phyloP scores from a whole-genome alignment of 2,329 filamentous ascomycete species.

The Cordyceps cicadae region DNA sequence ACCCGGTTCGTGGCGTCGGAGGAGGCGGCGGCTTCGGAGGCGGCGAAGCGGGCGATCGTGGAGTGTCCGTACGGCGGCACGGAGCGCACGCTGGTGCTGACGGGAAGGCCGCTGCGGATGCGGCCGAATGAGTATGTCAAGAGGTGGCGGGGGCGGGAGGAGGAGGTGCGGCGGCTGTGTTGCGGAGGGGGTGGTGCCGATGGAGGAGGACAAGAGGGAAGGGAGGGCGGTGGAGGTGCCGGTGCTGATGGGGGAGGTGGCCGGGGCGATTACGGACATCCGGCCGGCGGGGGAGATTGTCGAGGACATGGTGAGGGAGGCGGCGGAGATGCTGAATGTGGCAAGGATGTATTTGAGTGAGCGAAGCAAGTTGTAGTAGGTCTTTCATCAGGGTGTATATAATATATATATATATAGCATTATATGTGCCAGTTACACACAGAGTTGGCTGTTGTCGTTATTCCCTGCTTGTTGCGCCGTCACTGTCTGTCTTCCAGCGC shows the following conservation, averaged over 20 bases:
- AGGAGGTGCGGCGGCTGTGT: conserved; percentile 67
- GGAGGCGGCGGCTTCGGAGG: conserved; percentile 71
- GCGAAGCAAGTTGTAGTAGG: conserved; percentile 36
- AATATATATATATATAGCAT: too few relatives aligned
- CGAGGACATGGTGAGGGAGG: conserved; percentile 76
- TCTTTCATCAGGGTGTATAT: neutral
- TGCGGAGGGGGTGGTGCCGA: conserved; percentile 66
- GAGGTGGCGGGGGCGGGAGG: conserved; percentile 68
- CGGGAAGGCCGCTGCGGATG: conserved; percentile 72
- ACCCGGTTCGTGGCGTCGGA: conserved; percentile 82
- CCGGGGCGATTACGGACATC: conserved; percentile 65
- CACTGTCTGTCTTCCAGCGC: too few relatives aligned
- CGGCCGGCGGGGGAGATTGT: conserved; percentile 78
- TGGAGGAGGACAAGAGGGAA: conserved; percentile 74
- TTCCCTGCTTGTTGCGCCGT: too few relatives aligned
- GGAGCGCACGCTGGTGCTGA: conserved; percentile 71
- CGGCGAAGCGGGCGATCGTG: conserved; percentile 80
- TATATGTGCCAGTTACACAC: neutral
- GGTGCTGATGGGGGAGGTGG: conserved; percentile 90
- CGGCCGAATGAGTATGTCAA: conserved; percentile 75
- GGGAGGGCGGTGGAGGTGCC: conserved; percentile 77
- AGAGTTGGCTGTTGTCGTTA: neutral
- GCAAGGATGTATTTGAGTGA: conserved; percentile 51
- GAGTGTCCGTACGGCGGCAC: conserved; percentile 71
- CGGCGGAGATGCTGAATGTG: conserved; percentile 56